A percentile compares a stretch with the other conserved stretches of the same genome.
phyloP scores from a whole-genome alignment of 2,329 filamentous ascomycete genomes.

The Sporothrix schenckii region DNA sequence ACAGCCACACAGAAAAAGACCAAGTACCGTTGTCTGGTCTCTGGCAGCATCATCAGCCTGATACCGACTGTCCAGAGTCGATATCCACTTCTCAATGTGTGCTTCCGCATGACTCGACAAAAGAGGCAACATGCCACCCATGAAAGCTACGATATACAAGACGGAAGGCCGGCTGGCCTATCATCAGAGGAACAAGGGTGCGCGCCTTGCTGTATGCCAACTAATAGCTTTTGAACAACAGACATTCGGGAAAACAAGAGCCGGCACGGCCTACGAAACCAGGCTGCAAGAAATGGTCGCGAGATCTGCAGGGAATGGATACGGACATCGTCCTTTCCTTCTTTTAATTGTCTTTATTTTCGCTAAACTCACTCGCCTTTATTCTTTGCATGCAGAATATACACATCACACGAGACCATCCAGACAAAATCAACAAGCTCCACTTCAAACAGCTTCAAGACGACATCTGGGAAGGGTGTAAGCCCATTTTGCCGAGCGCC shows the following conservation, averaged over 20 bases:
- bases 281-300: constrained; percentile 8
- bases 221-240: too few relatives aligned
- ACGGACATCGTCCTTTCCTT: background rate
- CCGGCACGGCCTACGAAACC: background rate
- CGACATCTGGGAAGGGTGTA: too few relatives aligned
- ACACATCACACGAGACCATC: background rate
- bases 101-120: background rate
- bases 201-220: background rate
- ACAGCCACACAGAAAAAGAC: background rate
- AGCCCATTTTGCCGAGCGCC: background rate
- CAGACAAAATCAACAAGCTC: background rate
- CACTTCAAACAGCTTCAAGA: background rate
- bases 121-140: background rate
- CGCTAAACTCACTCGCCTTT: too few relatives aligned
- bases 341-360: background rate
- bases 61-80: background rate
- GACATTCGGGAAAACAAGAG: background rate
- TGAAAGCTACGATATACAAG: background rate
- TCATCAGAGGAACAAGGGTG: background rate
- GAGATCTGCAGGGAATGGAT: constrained; percentile 7
- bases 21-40: too few relatives aligned
- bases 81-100: background rate
- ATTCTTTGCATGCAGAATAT: too few relatives aligned
- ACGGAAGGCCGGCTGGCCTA: background rate
- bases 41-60: background rate